phyloP scores from a whole-genome alignment of 2,329 filamentous ascomycete genomes.

The Talaromyces sp. region DNA sequence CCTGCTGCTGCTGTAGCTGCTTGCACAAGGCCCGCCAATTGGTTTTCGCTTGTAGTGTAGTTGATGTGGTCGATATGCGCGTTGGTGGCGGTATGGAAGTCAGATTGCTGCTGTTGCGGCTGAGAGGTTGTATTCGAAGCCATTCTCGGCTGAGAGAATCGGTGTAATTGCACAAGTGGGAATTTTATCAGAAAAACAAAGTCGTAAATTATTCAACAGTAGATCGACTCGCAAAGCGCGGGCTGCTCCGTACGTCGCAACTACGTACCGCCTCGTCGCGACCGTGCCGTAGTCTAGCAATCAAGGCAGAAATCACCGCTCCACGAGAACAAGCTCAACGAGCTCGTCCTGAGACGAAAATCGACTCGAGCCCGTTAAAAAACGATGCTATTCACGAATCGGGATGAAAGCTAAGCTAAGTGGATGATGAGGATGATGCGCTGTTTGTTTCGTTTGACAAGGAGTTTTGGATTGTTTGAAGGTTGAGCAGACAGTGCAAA shows the following conservation, averaged over 20 bases:
- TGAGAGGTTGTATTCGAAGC: conserved; percentile 23
- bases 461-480: conserved; percentile 39
- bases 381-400: not conserved
- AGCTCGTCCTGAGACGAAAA: not conserved
- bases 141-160: not conserved
- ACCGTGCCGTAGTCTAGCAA: not conserved
- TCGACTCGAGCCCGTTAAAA: not conserved
- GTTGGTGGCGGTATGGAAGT: conserved; percentile 28
- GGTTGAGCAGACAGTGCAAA: conserved; percentile 41
- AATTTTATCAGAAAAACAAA: not conserved
- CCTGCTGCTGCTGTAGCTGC: conserved; percentile 46
- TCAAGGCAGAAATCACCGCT: not conserved
- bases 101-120: conserved; percentile 30
- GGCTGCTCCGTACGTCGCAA: not conserved
- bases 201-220: not conserved
- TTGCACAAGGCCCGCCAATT: conserved; percentile 46
- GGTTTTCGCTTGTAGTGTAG: conserved; percentile 41
- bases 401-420: not conserved
- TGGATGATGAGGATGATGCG: conserved; percentile 15
- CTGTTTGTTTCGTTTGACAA: conserved; percentile 20
- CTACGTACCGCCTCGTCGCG: not conserved
- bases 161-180: too few species aligned
- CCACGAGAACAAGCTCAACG: not conserved
- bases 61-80: conserved; percentile 34
- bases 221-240: not conserved